Percentiles rank a stretch among this genome's conserved stretches.
phyloP scores from a whole-genome alignment of 2,329 filamentous ascomycete species.

The Sarocladiaceae sp. region DNA sequence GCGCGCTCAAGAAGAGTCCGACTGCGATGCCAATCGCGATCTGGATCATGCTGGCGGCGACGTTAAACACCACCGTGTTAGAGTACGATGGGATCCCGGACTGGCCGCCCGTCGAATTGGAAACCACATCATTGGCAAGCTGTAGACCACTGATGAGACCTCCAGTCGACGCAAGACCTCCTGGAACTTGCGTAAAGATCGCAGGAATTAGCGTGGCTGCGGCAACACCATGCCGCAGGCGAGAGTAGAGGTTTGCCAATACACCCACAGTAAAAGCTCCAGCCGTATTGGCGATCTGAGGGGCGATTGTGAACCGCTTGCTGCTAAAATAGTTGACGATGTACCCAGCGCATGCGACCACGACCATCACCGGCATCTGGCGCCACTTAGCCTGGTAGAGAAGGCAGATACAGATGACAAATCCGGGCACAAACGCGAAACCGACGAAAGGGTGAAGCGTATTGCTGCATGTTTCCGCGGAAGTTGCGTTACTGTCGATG shows the following conservation, averaged over 20 bases:
- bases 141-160: constrained; percentile 40
- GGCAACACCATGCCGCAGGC: constrained; percentile 47
- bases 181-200: constrained; percentile 45
- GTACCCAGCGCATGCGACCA: constrained; percentile 71
- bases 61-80: constrained; percentile 38
- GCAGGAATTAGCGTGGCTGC: constrained; percentile 43
- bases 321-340: constrained; percentile 71
- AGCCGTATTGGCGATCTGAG: constrained; percentile 72
- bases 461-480: constrained; percentile 34
- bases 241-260: constrained; percentile 73
- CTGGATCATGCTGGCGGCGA: constrained; percentile 47
- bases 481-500: constrained; percentile 50
- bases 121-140: constrained; percentile 38
- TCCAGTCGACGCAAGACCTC: constrained; percentile 42
- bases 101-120: not conserved
- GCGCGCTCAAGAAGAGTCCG: constrained; percentile 44
- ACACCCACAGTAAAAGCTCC: constrained; percentile 74
- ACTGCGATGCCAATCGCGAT: constrained; percentile 49
- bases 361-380: constrained; percentile 72
- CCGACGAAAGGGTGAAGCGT: constrained; percentile 41
- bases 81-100: constrained; percentile 16
- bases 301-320: constrained; percentile 61
- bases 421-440: constrained; percentile 71
- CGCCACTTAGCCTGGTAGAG: constrained; percentile 81
- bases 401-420: constrained; percentile 68